Conservation (phyloP, 352 stramenopile genomes). For the Pythium angustatum region DNA sequence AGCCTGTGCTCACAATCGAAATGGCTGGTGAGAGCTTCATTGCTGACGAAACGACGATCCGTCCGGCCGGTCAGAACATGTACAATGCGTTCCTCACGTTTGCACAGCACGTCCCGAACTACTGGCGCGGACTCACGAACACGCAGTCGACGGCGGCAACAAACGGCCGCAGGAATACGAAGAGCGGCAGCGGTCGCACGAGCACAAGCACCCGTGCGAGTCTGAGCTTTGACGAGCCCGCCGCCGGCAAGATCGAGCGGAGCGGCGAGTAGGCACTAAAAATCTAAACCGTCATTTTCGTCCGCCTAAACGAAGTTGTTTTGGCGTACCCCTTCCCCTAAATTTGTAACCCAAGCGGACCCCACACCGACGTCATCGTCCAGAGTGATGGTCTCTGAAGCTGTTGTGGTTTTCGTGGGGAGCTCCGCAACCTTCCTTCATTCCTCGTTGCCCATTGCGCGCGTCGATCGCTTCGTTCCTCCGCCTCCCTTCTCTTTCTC, state of each 20-base stretch:
- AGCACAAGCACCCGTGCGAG: not conserved
- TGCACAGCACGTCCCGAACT: conserved; percentile 8
- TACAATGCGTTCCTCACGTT: conserved; percentile 5
- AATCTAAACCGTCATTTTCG: too few relatives aligned
- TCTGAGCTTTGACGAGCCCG: not conserved
- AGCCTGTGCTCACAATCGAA: conserved; percentile 30
- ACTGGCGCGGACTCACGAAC: conserved; percentile 8
- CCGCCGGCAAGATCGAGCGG: not conserved
- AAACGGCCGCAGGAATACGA: not conserved
- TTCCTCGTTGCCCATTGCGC: not conserved
- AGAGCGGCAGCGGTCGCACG: not conserved
- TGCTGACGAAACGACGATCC: conserved; percentile 16
- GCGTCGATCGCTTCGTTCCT: not conserved
- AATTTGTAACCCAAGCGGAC: not conserved
- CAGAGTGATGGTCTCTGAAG: conserved; percentile 1
- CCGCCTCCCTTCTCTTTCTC: not conserved
- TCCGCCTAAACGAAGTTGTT: too few relatives aligned
- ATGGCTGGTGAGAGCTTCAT: conserved; percentile 30
- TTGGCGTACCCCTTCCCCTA: not conserved
- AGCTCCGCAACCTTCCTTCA: too few relatives aligned
- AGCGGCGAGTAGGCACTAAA: not conserved
- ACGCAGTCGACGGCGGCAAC: not conserved
- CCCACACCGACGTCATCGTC: not conserved
- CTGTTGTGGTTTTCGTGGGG: not conserved
- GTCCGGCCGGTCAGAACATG: conserved; percentile 10